Evolutionary conservation across 1,139 yeast genomes (phyloP).

Genomic region (Martiniozyma asiatica): DNA sequence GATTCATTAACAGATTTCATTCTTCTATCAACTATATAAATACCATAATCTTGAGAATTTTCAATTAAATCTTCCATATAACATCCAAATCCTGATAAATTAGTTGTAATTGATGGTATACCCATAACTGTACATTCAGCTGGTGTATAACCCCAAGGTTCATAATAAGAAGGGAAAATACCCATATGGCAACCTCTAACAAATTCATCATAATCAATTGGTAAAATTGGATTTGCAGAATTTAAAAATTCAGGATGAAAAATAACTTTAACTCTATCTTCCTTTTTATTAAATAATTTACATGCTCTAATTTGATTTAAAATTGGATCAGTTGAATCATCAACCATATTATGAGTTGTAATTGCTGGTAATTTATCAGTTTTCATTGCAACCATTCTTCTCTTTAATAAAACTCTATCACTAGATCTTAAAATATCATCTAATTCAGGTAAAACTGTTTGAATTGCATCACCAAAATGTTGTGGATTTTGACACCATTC

Average conservation of each 20-base stretch:
- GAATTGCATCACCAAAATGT: constrained; percentile 22
- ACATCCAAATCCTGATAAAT: constrained; percentile 93
- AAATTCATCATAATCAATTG: constrained; percentile 92
- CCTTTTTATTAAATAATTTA: constrained; percentile 77
- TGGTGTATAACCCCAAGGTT: constrained; percentile 99
- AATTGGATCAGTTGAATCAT: constrained; percentile 84
- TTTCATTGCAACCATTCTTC: constrained; percentile 88
- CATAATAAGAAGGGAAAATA: constrained; percentile 96
- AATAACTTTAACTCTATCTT: constrained; percentile 86
- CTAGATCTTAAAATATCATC: constrained; percentile 80
- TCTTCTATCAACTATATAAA: constrained; percentile 92
- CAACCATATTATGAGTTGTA: constrained; percentile 96
- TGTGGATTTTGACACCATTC: constrained; percentile 55
- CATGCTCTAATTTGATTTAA: constrained; percentile 87
- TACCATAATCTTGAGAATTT: constrained; percentile 90
- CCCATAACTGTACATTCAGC: constrained; percentile 99
- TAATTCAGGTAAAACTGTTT: constrained; percentile 41
- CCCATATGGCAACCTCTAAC: constrained; percentile 98
- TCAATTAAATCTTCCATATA: constrained; percentile 97
- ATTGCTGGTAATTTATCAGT: constrained; percentile 86
- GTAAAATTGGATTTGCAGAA: constrained; percentile 87
- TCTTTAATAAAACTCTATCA: constrained; percentile 79
- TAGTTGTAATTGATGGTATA: constrained; percentile 95
- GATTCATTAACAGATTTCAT: constrained; percentile 90
- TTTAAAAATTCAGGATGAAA: constrained; percentile 97